Evolutionary conservation across 2,329 filamentous ascomycete species (phyloP).

Genomic region (Pseudohalonectria lignicola): DNA sequence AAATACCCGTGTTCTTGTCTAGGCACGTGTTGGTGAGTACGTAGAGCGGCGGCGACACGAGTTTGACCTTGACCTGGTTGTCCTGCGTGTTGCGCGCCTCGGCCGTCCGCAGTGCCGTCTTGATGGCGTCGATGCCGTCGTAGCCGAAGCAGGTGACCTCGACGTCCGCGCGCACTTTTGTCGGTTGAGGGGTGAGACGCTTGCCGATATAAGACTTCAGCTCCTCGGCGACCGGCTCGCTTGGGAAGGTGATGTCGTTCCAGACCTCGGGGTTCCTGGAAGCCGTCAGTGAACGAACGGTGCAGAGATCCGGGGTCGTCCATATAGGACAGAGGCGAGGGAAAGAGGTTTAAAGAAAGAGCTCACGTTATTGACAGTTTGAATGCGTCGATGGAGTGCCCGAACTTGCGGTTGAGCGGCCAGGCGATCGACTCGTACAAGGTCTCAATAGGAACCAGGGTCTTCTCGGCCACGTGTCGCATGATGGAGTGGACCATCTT

Average conservation of each 20-base stretch:
- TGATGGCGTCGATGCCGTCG: slow-evolving; percentile 97
- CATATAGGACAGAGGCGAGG: background rate
- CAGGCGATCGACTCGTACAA: slow-evolving; percentile 92
- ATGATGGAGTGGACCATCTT: slow-evolving; percentile 99
- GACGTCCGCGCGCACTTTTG: slow-evolving; percentile 95
- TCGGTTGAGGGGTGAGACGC: slow-evolving; percentile 94
- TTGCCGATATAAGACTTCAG: slow-evolving; percentile 94
- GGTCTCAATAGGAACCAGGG: slow-evolving; percentile 81
- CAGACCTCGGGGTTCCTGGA: slow-evolving; percentile 84
- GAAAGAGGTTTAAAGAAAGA: background rate
- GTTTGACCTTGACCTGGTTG: slow-evolving; percentile 93
- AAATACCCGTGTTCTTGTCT: slow-evolving; percentile 82
- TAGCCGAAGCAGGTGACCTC: slow-evolving; percentile 94
- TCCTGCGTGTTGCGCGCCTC: slow-evolving; percentile 88
- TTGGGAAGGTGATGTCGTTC: slow-evolving; percentile 86
- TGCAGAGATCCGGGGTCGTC: no score
- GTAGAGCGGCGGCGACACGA: slow-evolving; percentile 95
- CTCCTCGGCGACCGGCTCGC: slow-evolving; percentile 74
- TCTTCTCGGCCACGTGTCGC: slow-evolving; percentile 97
- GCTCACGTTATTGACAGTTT: slow-evolving; percentile 94
- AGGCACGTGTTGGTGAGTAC: slow-evolving; percentile 92
- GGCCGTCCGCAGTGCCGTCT: slow-evolving; percentile 79
- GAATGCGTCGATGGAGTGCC: slow-evolving; percentile 94
- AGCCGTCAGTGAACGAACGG: slow-evolving; percentile 6
- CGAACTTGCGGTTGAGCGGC: slow-evolving; percentile 96